These are phyloP conservation scores for Tylopilus plumbeoviolaceoides DNA, from an alignment of 768 basidiomycete genomes.

Conservation along the genomic window DNA sequence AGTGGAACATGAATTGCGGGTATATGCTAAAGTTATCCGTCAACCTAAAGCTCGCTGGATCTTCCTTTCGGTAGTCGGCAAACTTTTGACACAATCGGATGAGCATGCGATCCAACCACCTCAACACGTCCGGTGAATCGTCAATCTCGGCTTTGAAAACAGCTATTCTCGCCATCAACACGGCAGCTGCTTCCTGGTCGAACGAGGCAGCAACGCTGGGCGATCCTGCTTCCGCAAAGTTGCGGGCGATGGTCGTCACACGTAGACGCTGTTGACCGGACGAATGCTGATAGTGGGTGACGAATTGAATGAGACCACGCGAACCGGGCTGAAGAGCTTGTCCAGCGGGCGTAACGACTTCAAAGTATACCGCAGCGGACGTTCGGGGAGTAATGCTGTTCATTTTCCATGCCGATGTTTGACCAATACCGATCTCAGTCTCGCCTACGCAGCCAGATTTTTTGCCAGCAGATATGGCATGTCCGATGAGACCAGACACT, in stretches of 20 bases:
- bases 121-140: too few species aligned
- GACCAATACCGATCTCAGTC: conserved; percentile 98
- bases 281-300: conserved; percentile 97
- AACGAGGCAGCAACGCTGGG: conserved; percentile 90
- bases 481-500: conserved; percentile 96
- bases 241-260: conserved; percentile 97
- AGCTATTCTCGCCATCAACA: conserved; percentile 97
- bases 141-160: conserved; percentile 73
- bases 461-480: conserved; percentile 96
- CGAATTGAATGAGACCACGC: conserved; percentile 94
- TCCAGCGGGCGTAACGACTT: conserved; percentile 96
- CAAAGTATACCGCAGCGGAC: conserved; percentile 92
- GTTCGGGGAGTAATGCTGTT: conserved; percentile 86
- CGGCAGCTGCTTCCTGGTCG: conserved; percentile 94
- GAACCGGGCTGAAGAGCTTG: conserved; percentile 87
- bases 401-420: conserved; percentile 98
- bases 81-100: conserved; percentile 38
- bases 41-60: conserved; percentile 89
- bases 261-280: conserved; percentile 93
- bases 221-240: conserved; percentile 96
- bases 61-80: conserved; percentile 90
- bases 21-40: conserved; percentile 98
- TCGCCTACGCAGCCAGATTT: conserved; percentile 96
- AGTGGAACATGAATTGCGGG: conserved; percentile 99
- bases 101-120: too few species aligned